A percentile compares a stretch with the other conserved stretches of the same genome.
These are phyloP conservation scores for Trichoderma cornu-damae DNA, from an alignment of 2,329 filamentous ascomycete species.

Conservation along the genomic window DNA sequence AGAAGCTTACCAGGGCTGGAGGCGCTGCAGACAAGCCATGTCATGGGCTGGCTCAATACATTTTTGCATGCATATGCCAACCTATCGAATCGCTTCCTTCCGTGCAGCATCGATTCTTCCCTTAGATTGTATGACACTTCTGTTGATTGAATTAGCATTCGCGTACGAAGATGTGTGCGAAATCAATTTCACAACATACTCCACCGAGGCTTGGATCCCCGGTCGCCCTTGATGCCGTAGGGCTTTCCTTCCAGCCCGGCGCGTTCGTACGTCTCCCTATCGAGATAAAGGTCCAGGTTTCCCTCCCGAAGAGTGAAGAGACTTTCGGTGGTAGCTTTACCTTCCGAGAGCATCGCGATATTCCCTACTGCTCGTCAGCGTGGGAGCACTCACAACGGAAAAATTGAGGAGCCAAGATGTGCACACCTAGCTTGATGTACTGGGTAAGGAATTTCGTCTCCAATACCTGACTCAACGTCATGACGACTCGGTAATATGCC, in stretches of 20 bases:
- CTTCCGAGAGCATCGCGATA: conserved; percentile 78
- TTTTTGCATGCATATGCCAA: conserved; percentile 74
- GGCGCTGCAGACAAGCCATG: conserved; percentile 75
- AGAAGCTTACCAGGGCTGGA: conserved; percentile 28
- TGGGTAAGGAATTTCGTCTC: conserved; percentile 72
- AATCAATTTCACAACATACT: conserved; percentile 44
- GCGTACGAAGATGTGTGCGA: background rate
- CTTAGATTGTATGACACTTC: conserved; percentile 74
- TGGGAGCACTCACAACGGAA: background rate
- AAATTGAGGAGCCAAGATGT: background rate
- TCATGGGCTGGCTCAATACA: conserved; percentile 60
- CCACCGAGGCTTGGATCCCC: conserved; percentile 65
- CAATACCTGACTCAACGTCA: conserved; percentile 68
- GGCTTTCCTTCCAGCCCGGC: conserved; percentile 73
- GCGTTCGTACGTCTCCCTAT: conserved; percentile 76
- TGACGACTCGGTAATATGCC: conserved; percentile 62
- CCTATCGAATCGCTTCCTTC: conserved; percentile 77
- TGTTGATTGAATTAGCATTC: conserved; percentile 32
- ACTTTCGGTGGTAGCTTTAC: conserved; percentile 63
- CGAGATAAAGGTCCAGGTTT: conserved; percentile 68
- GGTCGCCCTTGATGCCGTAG: conserved; percentile 52
- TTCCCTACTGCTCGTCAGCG: conserved; percentile 52
- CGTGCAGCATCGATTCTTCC: conserved; percentile 69
- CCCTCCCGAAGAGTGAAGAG: conserved; percentile 68
- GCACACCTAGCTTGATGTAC: conserved; percentile 72